Evolutionary conservation across 495 filamentous ascomycete species (phyloP), one percentile per base, ranked within the genome.

Genomic region (Penicillium crystallinum): DNA sequence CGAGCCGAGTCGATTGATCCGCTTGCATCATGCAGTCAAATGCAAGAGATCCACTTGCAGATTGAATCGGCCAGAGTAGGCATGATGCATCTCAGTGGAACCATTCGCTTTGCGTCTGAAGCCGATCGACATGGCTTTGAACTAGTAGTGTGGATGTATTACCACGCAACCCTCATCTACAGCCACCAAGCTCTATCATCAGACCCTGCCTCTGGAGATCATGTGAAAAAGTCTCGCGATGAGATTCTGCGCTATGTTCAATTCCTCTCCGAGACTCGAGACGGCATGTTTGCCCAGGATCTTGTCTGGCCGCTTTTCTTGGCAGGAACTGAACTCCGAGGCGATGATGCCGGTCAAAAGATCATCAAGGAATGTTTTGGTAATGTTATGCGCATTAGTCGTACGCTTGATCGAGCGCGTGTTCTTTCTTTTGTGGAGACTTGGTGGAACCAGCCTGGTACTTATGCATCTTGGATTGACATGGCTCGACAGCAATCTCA

Each of bases 231-330:
- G 9, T 64, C 61, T n/a, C 55, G 61, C 19, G 52, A 66, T 19
- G 45, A 55, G 19, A 61, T 66, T 9, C 23, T 66, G 0, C 37
- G 21, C 3, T 54, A 61, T 40, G 37, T 66, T n/a, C 35, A 29
- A 5, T 49, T 40, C 38, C 48, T 66, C 11, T 53, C 57, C 2
- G 56, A 49, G 38, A 59, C 45, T 21, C 27, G 49, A 31, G 43
- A 49, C n/a, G 38, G 48, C 14, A 51, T 47, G 34, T 61, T 63
- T 39, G 61, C 54, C 1, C 61, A 66, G 17, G 54, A 66, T 45
- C 50, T 66, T 7, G 58, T 64, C 15, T 66, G 63, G 63, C 63
- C 63, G 12, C 50, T 66, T 4, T 63, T 66, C 25, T 54, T 63
- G 18, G 55, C 58, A 0, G 63, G 63, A n/a, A 59, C 63, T 2